Conservation (phyloP, 805 yeast genomes). For the Lachancea thermotolerans region DNA sequence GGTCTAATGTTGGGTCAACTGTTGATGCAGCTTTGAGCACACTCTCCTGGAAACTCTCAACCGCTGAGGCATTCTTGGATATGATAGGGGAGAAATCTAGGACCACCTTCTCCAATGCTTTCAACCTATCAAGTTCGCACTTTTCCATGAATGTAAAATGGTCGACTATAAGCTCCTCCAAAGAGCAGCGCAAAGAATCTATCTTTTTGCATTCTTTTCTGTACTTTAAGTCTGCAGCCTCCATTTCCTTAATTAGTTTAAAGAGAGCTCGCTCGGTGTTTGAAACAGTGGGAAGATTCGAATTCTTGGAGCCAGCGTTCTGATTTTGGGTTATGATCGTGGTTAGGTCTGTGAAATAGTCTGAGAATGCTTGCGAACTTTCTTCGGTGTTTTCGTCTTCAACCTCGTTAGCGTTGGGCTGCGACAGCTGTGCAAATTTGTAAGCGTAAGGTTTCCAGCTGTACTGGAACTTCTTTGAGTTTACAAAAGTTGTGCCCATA, state of each 20-base stretch:
- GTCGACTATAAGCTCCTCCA: conserved; percentile 67
- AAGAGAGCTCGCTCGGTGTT: conserved; percentile 35
- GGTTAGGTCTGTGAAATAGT: conserved; percentile 14
- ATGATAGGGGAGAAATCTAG: conserved; percentile 65
- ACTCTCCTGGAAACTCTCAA: conserved; percentile 55
- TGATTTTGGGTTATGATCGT: conserved; percentile 8
- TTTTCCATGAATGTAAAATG: conserved; percentile 72
- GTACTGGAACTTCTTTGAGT: conserved; percentile 64
- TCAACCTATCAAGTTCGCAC: conserved; percentile 72
- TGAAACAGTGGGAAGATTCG: conserved; percentile 2
- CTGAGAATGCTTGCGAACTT: conserved; percentile 6
- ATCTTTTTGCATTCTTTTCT: conserved; percentile 47
- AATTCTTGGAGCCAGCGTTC: neutral
- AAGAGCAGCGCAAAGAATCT: conserved; percentile 61
- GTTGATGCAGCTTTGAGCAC: conserved; percentile 60
- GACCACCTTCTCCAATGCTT: conserved; percentile 68
- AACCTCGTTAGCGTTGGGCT: conserved; percentile 10
- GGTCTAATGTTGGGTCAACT: conserved; percentile 62
- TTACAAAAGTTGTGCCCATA: conserved; percentile 69
- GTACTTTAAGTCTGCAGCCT: conserved; percentile 50
- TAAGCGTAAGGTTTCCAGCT: conserved; percentile 76
- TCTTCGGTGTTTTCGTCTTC: conserved; percentile 1
- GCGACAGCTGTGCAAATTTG: conserved; percentile 40
- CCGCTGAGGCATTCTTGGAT: conserved; percentile 50
- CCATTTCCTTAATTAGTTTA: conserved; percentile 51